phyloP scores from a whole-genome alignment of 768 basidiomycete species.

The Suillus americanus region DNA sequence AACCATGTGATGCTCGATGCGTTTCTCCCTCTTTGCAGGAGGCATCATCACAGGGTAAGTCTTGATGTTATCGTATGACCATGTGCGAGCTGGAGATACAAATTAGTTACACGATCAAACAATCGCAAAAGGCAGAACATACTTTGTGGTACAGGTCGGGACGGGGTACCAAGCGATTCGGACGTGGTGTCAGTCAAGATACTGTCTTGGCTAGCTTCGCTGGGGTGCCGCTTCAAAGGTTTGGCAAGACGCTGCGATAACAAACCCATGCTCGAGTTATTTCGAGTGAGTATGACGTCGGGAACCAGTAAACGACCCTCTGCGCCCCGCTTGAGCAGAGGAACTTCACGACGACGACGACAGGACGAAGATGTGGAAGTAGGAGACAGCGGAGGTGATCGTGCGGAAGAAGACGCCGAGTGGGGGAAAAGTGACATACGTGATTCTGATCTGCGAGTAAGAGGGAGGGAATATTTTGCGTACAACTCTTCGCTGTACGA shows the following conservation, averaged over 20 bases:
- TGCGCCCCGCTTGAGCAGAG: conserved; percentile 56
- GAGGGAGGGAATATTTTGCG: conserved; percentile 53
- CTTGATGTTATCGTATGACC: conserved; percentile 74
- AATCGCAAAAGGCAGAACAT: conserved; percentile 20
- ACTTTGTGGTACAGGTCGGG: conserved; percentile 55
- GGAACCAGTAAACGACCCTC: conserved; percentile 66
- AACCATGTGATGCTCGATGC: conserved; percentile 47
- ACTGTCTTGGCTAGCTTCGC: conserved; percentile 38
- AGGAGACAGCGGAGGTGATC: conserved; percentile 37
- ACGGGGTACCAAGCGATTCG: conserved; percentile 19
- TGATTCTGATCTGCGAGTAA: conserved; percentile 55
- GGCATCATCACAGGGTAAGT: conserved; percentile 59
- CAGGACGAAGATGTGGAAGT: conserved; percentile 31
- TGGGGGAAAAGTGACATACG: conserved; percentile 40
- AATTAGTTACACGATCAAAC: conserved; percentile 8
- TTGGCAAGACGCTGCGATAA: conserved; percentile 32
- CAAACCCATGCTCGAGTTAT: conserved; percentile 34
- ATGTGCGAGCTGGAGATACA: conserved; percentile 54
- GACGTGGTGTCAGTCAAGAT: conserved; percentile 28
- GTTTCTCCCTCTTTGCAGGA: conserved; percentile 54
- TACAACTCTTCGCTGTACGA: conserved; percentile 48
- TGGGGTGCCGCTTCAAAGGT: conserved; percentile 40
- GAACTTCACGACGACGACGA: conserved; percentile 47
- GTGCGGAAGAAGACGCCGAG: conserved; percentile 34
- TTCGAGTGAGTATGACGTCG: conserved; percentile 36